Base-by-base conservation (phyloP, 2,329 filamentous ascomycete genomes). In the Xylariaceae sp. region DNA sequence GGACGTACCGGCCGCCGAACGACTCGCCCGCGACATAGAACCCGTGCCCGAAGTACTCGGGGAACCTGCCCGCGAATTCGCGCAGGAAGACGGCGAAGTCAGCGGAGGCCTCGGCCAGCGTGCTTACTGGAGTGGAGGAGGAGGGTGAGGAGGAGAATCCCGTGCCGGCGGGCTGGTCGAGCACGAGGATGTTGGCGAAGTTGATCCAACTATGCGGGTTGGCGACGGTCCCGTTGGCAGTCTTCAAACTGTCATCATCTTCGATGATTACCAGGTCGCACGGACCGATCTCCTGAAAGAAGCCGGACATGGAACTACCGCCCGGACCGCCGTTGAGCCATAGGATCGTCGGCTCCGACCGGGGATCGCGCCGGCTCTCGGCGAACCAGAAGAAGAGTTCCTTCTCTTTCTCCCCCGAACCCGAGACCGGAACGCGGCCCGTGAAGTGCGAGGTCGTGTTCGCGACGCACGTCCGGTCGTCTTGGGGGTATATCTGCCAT, bases 291-390 rank as follows among this genome's bases (percentile, higher is more conserved):
- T 43, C 40, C 23, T 34, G 27, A 17, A 43, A 43, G 5, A 43
- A 23, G 13, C 40, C 40, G 9, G 40, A 36, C 31, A 43, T 24
- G 3, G 40, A 43, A 28, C 40, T 43, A 21, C 31, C 31, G 17
- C 30, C 40, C n/a, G 40, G 40, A 12, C 40, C 40, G 9, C 40
- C 40, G 27, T 43, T 43, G 11, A 43, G 19, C 36, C 36, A 43
- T 3, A 43, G 16, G 16, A 43, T 32, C 14, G 36, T 36, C 4
- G 41, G 41, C 6, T 34, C 40, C 1, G 3, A 4, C 15, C 24
- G 31, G 18, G 36, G 28, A 5, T 43, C 31, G 11, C 11, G 21
- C 4, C 32, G 32, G 31, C 31, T 43, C 33, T 43, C 41, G 3
- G 19, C 26, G 16, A 40, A 43, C 36, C 41, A 40, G 32, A 43